phyloP scores from a whole-genome alignment of 108 stramenopile species.

The Bacterosira constricta region DNA sequence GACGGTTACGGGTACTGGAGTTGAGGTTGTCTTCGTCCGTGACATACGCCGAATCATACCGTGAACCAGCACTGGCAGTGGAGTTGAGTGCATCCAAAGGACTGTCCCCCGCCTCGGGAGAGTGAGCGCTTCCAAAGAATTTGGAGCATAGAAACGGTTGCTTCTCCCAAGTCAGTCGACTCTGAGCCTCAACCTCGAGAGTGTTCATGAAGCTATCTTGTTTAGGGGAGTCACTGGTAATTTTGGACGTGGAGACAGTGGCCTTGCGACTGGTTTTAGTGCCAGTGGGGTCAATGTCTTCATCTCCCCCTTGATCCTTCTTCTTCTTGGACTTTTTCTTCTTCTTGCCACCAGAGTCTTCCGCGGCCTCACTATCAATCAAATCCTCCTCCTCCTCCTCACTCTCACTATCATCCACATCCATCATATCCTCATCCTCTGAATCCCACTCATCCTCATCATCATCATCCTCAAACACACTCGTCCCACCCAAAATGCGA shows the following conservation, averaged over 20 bases:
- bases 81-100: background rate
- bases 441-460: slow-evolving; percentile 11
- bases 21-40: slow-evolving; percentile 4
- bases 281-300: slow-evolving; percentile 28
- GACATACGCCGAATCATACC: background rate
- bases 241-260: slow-evolving; percentile 33
- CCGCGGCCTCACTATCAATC: slow-evolving; percentile 53
- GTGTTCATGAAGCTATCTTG: slow-evolving; percentile 91
- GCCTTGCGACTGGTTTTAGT: slow-evolving; percentile 21
- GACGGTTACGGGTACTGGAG: background rate
- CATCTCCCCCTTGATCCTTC: slow-evolving; percentile 26
- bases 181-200: slow-evolving; percentile 92
- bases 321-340: slow-evolving; percentile 28
- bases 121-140: slow-evolving; percentile 73
- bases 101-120: slow-evolving; percentile 17
- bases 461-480: slow-evolving; percentile 12
- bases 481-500: slow-evolving; percentile 33
- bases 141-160: slow-evolving; percentile 64
- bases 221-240: background rate
- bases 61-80: background rate
- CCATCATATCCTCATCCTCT: slow-evolving; percentile 40
- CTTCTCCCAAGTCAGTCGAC: slow-evolving; percentile 85
- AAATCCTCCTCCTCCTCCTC: slow-evolving; percentile 32
- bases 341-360: background rate
- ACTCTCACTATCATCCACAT: slow-evolving; percentile 31